Percentiles rank a stretch among this genome's conserved stretches.
phyloP scores from a whole-genome alignment of 441 rosid species.

The Cnidoscolus chayamansa region DNA sequence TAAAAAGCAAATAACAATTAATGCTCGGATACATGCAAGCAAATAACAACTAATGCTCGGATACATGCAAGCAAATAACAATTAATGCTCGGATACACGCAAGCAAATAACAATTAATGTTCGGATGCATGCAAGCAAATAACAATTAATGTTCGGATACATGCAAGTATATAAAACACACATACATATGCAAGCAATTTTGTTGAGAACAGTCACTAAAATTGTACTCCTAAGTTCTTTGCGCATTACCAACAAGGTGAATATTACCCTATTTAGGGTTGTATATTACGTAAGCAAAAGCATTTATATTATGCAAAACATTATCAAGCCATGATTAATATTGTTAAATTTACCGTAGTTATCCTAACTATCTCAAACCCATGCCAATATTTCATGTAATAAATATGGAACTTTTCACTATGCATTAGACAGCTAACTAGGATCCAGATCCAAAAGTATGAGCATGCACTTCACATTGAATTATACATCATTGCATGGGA shows the following conservation, averaged over 20 bases:
- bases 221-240: background rate
- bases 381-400: background rate
- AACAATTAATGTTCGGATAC: background rate
- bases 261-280: background rate
- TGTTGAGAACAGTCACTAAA: background rate
- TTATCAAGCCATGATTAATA: background rate
- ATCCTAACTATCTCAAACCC: slow-evolving; percentile 4
- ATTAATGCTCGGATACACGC: no score
- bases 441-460: background rate
- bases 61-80: background rate
- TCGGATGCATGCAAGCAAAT: background rate
- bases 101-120: background rate
- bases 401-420: background rate
- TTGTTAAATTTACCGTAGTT: background rate
- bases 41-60: no score
- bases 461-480: background rate
- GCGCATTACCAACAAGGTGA: background rate
- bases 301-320: background rate
- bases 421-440: background rate
- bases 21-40: background rate
- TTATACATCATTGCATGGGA: no score
- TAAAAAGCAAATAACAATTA: background rate
- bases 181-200: background rate
- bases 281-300: background rate
- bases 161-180: background rate